These are phyloP conservation scores for Alternaria ventricosa DNA, from an alignment of 2,329 filamentous ascomycete genomes.

Conservation along the genomic window DNA sequence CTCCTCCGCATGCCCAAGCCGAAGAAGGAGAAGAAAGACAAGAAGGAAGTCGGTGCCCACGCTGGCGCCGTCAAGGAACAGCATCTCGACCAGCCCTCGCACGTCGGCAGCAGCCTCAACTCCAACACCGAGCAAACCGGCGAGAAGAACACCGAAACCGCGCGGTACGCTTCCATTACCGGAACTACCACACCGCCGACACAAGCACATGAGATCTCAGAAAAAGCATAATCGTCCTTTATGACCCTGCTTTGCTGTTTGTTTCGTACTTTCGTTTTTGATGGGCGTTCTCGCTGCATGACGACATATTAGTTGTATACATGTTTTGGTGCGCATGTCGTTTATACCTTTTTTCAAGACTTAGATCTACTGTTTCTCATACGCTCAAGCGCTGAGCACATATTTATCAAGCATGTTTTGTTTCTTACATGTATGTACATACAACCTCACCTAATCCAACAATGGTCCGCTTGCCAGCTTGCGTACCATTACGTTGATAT, in stretches of 20 bases:
- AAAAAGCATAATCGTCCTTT: constrained; percentile 18
- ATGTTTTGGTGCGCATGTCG: not conserved
- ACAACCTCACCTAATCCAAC: not conserved
- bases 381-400: constrained; percentile 13
- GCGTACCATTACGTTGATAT: constrained; percentile 1
- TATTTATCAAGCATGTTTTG: not conserved
- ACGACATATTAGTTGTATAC: not conserved
- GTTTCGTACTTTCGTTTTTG: not conserved
- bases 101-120: constrained; percentile 13
- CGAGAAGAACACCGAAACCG: constrained; percentile 15
- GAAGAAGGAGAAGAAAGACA: constrained; percentile 48
- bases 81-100: constrained; percentile 10
- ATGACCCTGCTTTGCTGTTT: not conserved
- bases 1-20: constrained; percentile 60
- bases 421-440: constrained; percentile 4
- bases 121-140: constrained; percentile 4
- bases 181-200: constrained; percentile 11
- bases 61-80: constrained; percentile 12
- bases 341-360: not conserved
- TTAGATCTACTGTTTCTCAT: constrained; percentile 5
- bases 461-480: constrained; percentile 3
- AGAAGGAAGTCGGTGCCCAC: constrained; percentile 5
- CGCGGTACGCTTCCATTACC: constrained; percentile 20
- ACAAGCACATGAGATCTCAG: constrained; percentile 10
- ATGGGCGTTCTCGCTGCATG: not conserved